phyloP scores from a whole-genome alignment of 768 basidiomycete genomes.

The Suillus hirtellus region DNA sequence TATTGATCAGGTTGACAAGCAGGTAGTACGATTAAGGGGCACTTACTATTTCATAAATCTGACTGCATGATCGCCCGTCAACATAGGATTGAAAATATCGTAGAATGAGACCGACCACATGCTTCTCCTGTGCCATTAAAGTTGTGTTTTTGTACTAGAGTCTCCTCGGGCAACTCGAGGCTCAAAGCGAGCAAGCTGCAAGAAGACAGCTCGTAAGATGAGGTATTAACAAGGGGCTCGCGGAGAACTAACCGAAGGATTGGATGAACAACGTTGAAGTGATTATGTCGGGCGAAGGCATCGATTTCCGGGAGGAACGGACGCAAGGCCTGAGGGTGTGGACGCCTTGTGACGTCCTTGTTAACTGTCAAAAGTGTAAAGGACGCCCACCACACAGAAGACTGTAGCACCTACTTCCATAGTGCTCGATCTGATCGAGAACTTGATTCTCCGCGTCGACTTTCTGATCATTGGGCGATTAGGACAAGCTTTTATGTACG shows the following conservation, averaged over 20 bases:
- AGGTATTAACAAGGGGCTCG: not conserved
- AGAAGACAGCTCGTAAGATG: not conserved
- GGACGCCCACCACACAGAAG: not conserved
- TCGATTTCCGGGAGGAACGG: conserved; percentile 39
- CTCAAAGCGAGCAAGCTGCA: conserved; percentile 43
- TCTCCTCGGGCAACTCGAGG: conserved; percentile 47
- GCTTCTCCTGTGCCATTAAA: conserved; percentile 40
- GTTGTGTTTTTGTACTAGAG: conserved; percentile 40
- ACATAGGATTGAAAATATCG: not conserved
- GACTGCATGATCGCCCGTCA: conserved; percentile 25
- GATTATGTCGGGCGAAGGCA: conserved; percentile 37
- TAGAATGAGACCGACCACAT: conserved; percentile 29
- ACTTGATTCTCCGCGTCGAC: conserved; percentile 38
- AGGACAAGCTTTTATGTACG: conserved; percentile 6
- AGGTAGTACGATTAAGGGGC: not conserved
- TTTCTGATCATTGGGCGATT: conserved; percentile 27
- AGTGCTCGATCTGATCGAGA: conserved; percentile 46
- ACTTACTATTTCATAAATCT: conserved; percentile 52
- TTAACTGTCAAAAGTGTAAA: conserved; percentile 29
- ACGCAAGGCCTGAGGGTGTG: conserved; percentile 38
- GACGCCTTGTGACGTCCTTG: conserved; percentile 32
- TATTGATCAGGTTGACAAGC: not conserved
- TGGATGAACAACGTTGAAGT: conserved; percentile 39
- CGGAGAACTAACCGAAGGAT: conserved; percentile 34
- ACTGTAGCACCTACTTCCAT: conserved; percentile 36